Evolutionary conservation across 495 filamentous ascomycete genomes (phyloP), one percentile per base, ranked within the genome.

Genomic region (Neurospora pannonica): DNA sequence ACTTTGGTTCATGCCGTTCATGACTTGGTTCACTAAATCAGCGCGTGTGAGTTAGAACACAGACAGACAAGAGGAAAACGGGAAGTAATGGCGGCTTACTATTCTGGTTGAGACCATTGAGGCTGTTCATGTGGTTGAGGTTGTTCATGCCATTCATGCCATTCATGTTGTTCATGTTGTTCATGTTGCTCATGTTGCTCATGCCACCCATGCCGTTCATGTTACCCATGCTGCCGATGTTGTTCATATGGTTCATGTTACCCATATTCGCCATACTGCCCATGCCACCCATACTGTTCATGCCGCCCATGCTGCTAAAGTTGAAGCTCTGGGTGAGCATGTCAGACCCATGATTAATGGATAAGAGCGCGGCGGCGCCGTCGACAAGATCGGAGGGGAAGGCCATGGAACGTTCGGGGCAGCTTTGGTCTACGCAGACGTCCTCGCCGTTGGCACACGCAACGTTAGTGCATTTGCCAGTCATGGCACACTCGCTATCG

Each of bases 401-500:
- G 8, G 67, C 38, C 60, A 38, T 67, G 39, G 78, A 48, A 2
- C 77, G 75, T 31, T 74, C 73, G 15, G 79, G 80, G 48, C 81
- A 83, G 70, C 31, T 81, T 72, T 82, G 80, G 37, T 83, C 81
- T 17, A 78, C 79, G 62, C 81, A 83, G 21, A 78, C 79, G 43
- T 82, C 79, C 17, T 77, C 76, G 70, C 76, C 79, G 19, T 79
- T 77, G 70, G 78, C 80, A 69, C 81, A 83, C 38, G 77, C 78
- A 34, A 74, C 38, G 31, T 79, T 75, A 19, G 78, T 78, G 54
- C 81, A 83, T 72, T 80, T 82, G 73, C 77, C 81, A n/a, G 77
- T 79, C 80, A 82, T 80, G 79, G 79, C 80, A 70, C 81, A 83
- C 77, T 83, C 73, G 75, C 79, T 82, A 54, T 81, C 78, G 67